Evolutionary conservation across 2,329 filamentous ascomycete genomes (phyloP).

Genomic region (Curvularia eragrostidis): DNA sequence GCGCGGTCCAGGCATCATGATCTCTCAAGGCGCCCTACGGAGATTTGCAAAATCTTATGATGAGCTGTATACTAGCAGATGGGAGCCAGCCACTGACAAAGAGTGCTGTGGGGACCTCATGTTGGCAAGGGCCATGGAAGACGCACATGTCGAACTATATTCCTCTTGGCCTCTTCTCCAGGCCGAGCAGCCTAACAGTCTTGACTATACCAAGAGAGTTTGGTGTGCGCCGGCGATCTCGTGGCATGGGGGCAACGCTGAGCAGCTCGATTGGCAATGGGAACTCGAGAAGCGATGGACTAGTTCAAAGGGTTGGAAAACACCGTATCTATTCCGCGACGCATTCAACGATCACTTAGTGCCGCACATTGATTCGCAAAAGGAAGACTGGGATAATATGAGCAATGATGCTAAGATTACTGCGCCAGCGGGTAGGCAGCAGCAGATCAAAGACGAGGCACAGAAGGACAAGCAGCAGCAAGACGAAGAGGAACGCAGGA

Average conservation of each 20-base stretch:
- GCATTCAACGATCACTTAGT: slow-evolving; percentile 43
- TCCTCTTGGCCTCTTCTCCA: slow-evolving; percentile 54
- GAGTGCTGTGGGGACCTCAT: slow-evolving; percentile 51
- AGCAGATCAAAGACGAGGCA: slow-evolving; percentile 24
- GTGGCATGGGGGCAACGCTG: slow-evolving; percentile 42
- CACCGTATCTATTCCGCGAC: slow-evolving; percentile 44
- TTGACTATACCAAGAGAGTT: slow-evolving; percentile 49
- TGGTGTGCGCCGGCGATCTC: slow-evolving; percentile 55
- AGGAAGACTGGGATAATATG: slow-evolving; percentile 47
- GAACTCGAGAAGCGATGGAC: slow-evolving; percentile 45
- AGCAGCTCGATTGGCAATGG: slow-evolving; percentile 41
- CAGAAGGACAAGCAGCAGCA: slow-evolving; percentile 1
- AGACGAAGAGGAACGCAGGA: not conserved
- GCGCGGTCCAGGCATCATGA: slow-evolving; percentile 52
- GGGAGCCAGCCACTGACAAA: slow-evolving; percentile 42
- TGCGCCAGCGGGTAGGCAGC: slow-evolving; percentile 24
- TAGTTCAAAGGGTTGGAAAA: slow-evolving; percentile 37
- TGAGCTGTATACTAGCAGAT: slow-evolving; percentile 38
- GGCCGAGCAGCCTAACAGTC: slow-evolving; percentile 49
- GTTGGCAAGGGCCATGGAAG: slow-evolving; percentile 43
- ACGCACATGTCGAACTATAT: slow-evolving; percentile 47
- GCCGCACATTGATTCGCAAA: slow-evolving; percentile 37
- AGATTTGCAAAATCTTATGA: slow-evolving; percentile 43
- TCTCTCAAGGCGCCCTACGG: slow-evolving; percentile 51
- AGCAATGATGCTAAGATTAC: slow-evolving; percentile 28